Conservation (phyloP, 805 yeast species). For the Yarrowia phangngaensis region DNA sequence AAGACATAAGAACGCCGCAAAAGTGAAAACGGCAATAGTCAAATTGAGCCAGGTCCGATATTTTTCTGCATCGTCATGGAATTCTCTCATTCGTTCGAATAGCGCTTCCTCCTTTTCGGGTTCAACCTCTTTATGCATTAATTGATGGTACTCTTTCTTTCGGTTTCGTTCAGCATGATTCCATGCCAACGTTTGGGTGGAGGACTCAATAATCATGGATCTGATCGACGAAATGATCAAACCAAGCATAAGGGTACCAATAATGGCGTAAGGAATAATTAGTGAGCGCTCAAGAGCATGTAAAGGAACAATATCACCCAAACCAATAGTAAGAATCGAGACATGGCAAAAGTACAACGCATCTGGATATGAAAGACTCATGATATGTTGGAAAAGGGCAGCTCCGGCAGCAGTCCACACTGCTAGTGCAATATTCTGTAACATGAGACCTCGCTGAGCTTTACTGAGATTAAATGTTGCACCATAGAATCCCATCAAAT, state of each 20-base stretch:
- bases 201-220: slow-evolving; percentile 56
- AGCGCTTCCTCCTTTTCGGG: slow-evolving; percentile 43
- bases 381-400: slow-evolving; percentile 49
- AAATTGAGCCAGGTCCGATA: slow-evolving; percentile 31
- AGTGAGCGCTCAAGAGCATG: slow-evolving; percentile 54
- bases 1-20: slow-evolving; percentile 55
- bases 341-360: slow-evolving; percentile 70
- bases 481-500: slow-evolving; percentile 55
- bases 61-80: slow-evolving; percentile 44
- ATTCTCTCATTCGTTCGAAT: slow-evolving; percentile 54
- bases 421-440: slow-evolving; percentile 60
- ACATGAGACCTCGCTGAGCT: slow-evolving; percentile 69
- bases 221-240: slow-evolving; percentile 67
- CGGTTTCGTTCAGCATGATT: slow-evolving; percentile 58
- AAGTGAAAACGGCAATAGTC: slow-evolving; percentile 46
- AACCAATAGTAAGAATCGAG: slow-evolving; percentile 72
- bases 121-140: slow-evolving; percentile 5
- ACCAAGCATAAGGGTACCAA: slow-evolving; percentile 72
- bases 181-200: slow-evolving; percentile 63
- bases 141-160: slow-evolving; percentile 36
- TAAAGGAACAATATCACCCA: slow-evolving; percentile 66
- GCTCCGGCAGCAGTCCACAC: slow-evolving; percentile 73
- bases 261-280: slow-evolving; percentile 57
- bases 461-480: slow-evolving; percentile 63
- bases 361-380: slow-evolving; percentile 55